phyloP scores from a whole-genome alignment of 352 stramenopile genomes.

The Phytopythium boreale region DNA sequence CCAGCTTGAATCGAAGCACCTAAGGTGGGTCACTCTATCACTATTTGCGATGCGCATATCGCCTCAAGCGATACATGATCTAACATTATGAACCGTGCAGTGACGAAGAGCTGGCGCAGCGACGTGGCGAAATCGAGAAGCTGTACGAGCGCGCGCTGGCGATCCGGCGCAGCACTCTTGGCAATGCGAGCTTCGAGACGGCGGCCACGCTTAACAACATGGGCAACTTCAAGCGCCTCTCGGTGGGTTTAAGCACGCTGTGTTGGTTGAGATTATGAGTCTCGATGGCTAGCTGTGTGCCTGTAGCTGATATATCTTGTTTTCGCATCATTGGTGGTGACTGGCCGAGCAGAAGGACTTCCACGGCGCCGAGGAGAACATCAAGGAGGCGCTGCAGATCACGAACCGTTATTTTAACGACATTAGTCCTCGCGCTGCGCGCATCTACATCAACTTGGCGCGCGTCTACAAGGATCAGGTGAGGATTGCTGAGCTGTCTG shows the following conservation, averaged over 20 bases:
- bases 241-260: conserved; percentile 23
- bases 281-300: neutral
- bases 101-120: conserved; percentile 30
- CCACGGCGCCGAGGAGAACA: conserved; percentile 58
- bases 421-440: conserved; percentile 61
- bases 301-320: neutral
- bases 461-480: conserved; percentile 78
- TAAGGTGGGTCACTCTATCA: conserved; percentile 27
- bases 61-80: neutral
- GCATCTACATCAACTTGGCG: conserved; percentile 77
- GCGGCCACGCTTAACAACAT: conserved; percentile 82
- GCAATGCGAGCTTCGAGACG: conserved; percentile 77
- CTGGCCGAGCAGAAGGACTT: conserved; percentile 45
- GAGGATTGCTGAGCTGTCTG: neutral
- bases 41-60: neutral
- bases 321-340: conserved; percentile 3
- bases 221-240: conserved; percentile 75
- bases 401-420: conserved; percentile 77
- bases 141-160: conserved; percentile 61
- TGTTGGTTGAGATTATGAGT: neutral
- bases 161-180: conserved; percentile 68
- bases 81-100: conserved; percentile 6
- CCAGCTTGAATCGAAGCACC: conserved; percentile 48
- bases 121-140: conserved; percentile 52
- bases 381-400: conserved; percentile 77